Evolutionary conservation across 2,329 filamentous ascomycete species (phyloP).

Genomic region (Penicillium oxalicum): DNA sequence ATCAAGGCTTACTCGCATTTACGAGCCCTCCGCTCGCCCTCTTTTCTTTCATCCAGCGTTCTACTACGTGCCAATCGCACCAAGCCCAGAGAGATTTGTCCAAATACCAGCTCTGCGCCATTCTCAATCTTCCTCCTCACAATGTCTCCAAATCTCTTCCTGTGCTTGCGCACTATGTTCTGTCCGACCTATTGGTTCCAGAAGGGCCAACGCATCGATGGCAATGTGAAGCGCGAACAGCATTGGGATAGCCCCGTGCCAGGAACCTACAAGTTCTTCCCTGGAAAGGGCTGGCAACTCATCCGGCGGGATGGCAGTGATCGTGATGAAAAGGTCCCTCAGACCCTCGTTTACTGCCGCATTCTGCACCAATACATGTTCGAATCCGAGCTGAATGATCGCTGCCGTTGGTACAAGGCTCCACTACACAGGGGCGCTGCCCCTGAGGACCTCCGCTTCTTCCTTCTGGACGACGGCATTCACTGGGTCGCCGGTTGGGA

Average conservation of each 20-base stretch:
- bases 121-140: background rate
- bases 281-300: constrained; percentile 47
- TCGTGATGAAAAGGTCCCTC: constrained; percentile 29
- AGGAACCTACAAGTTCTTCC: constrained; percentile 47
- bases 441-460: constrained; percentile 41
- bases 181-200: constrained; percentile 48
- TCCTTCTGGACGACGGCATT: constrained; percentile 45
- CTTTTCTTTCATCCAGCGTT: too few relatives aligned
- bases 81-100: background rate
- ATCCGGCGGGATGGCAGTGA: constrained; percentile 36
- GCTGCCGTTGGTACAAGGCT: constrained; percentile 41
- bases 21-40: too few relatives aligned
- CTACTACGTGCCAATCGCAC: too few relatives aligned
- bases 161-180: constrained; percentile 45
- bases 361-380: constrained; percentile 47
- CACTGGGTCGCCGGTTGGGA: constrained; percentile 49
- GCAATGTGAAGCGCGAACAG: constrained; percentile 39
- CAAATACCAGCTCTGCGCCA: background rate
- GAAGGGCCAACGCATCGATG: constrained; percentile 33
- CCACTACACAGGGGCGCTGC: constrained; percentile 34
- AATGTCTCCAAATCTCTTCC: constrained; percentile 49
- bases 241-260: constrained; percentile 46
- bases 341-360: constrained; percentile 43
- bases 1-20: too few relatives aligned
- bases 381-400: constrained; percentile 43